Conservation (phyloP, 176 grass and related monocot genomes). For the Metroxylon sagu region DNA sequence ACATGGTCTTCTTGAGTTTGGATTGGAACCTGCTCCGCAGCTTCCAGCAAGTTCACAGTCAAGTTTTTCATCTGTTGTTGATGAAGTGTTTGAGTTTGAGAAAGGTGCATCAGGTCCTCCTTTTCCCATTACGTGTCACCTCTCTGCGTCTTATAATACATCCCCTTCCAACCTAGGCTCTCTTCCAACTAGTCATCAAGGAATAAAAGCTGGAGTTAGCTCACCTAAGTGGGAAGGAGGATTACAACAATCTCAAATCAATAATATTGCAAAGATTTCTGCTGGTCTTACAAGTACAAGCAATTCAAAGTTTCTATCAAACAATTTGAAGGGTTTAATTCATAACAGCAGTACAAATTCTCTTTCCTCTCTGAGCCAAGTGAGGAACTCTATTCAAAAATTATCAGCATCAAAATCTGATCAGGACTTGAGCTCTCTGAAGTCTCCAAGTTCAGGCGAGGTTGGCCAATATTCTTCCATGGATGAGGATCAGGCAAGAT, state of each 20-base stretch:
- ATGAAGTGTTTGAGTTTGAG: constrained; percentile 80
- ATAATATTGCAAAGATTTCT: constrained; percentile 27
- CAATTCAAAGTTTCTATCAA: constrained; percentile 25
- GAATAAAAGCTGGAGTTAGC: constrained; percentile 25
- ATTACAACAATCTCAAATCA: constrained; percentile 30
- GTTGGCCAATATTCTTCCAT: constrained; percentile 9
- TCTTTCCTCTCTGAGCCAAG: constrained; percentile 37
- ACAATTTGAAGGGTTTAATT: constrained; percentile 39
- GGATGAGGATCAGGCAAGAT: constrained; percentile 1
- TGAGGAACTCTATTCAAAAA: constrained; percentile 35
- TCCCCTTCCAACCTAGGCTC: constrained; percentile 20
- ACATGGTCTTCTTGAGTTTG: constrained; percentile 34
- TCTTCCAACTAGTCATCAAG: constrained; percentile 49
- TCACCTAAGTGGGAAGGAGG: constrained; percentile 39
- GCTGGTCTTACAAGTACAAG: constrained; percentile 20
- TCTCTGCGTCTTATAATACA: constrained; percentile 32
- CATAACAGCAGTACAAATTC: constrained; percentile 15
- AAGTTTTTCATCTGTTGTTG: constrained; percentile 92
- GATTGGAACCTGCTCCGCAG: constrained; percentile 37
- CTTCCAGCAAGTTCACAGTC: constrained; percentile 49
- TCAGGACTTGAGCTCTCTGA: constrained; percentile 45
- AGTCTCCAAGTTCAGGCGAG: constrained; percentile 4
- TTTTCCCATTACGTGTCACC: constrained; percentile 26
- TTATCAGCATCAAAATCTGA: constrained; percentile 45
- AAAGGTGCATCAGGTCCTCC: constrained; percentile 20